Percentiles rank a stretch among this genome's conserved stretches.
These are phyloP conservation scores for Zymoseptoria crescenta DNA, from an alignment of 2,329 filamentous ascomycete genomes.

Conservation along the genomic window DNA sequence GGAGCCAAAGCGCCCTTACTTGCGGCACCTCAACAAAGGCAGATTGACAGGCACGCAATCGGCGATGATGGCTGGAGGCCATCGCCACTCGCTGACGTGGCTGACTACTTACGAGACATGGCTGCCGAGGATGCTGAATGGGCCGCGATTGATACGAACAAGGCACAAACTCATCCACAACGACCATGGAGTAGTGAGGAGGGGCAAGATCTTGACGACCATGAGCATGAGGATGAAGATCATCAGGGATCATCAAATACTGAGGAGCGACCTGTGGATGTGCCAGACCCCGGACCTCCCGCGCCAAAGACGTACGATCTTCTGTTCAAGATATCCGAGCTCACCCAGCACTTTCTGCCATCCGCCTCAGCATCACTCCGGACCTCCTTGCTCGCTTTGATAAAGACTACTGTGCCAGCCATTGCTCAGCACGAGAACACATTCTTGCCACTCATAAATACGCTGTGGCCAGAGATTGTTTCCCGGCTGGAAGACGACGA, in stretches of 20 bases:
- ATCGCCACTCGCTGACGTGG: conserved; percentile 39
- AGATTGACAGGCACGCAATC: conserved; percentile 1
- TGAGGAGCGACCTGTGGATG: conserved; percentile 19
- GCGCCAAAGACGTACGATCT: conserved; percentile 71
- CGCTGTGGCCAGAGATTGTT: conserved; percentile 77
- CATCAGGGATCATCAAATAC: conserved; percentile 18
- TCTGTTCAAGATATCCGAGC: conserved; percentile 68
- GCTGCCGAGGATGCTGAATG: conserved; percentile 4
- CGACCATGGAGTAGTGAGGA: conserved; percentile 26
- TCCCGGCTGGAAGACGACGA: conserved; percentile 60
- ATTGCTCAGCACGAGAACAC: conserved; percentile 70
- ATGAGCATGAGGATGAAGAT: conserved; percentile 21
- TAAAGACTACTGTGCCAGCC: conserved; percentile 63
- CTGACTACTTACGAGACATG: conserved; percentile 19
- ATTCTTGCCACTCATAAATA: conserved; percentile 83
- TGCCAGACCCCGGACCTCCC: conserved; percentile 45
- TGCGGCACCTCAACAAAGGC: conserved; percentile 31
- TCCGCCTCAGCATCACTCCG: conserved; percentile 74
- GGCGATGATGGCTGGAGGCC: conserved; percentile 16
- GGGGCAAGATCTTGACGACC: conserved; percentile 26
- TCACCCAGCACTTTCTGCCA: conserved; percentile 86
- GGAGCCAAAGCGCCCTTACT: conserved; percentile 55
- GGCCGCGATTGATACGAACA: conserved; percentile 26
- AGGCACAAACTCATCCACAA: conserved; percentile 22
- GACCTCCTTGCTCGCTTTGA: conserved; percentile 67